These are phyloP conservation scores for Cryphonectria naterciae DNA, from an alignment of 2,329 filamentous ascomycete species.

Conservation along the genomic window DNA sequence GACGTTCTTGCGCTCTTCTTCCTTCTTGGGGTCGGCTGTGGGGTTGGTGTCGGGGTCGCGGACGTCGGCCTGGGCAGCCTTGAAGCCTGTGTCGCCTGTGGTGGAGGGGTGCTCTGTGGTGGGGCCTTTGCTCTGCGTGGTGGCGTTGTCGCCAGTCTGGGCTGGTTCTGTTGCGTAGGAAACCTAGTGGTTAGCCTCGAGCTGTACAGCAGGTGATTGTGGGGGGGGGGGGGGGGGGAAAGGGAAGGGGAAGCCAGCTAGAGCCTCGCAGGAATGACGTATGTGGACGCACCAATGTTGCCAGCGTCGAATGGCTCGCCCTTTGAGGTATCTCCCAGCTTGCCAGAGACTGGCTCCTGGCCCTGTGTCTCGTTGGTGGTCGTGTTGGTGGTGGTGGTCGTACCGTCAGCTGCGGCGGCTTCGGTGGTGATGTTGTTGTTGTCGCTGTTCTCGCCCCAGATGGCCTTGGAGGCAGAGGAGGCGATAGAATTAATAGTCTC, in stretches of 20 bases:
- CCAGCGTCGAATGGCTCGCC: slow-evolving; percentile 80
- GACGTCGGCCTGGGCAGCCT: slow-evolving; percentile 45
- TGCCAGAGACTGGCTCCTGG: slow-evolving; percentile 73
- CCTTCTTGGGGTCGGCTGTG: slow-evolving; percentile 37
- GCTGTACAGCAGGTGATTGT: neutral
- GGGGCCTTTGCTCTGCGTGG: slow-evolving; percentile 19
- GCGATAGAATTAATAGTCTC: slow-evolving; percentile 66
- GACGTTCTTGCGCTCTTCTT: slow-evolving; percentile 39
- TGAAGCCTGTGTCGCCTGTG: slow-evolving; percentile 33
- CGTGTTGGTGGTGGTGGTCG: slow-evolving; percentile 40
- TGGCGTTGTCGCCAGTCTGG: slow-evolving; percentile 7
- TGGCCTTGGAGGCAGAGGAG: slow-evolving; percentile 49
- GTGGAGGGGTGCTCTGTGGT: slow-evolving; percentile 37
- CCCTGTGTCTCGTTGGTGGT: slow-evolving; percentile 45
- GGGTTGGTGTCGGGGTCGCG: slow-evolving; percentile 43
- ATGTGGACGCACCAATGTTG: slow-evolving; percentile 59
- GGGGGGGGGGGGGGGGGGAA: too few relatives aligned
- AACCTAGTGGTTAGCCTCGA: neutral
- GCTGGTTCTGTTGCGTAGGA: neutral
- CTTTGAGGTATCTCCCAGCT: slow-evolving; percentile 66
- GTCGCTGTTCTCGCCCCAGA: slow-evolving; percentile 50
- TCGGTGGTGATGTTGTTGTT: slow-evolving; percentile 31
- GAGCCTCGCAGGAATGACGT: too few relatives aligned
- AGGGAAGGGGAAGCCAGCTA: neutral
- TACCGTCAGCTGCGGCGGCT: slow-evolving; percentile 42